These are phyloP conservation scores for Ceratobasidium sp. DNA, from an alignment of 1,284 basidiomycete species.

Conservation along the genomic window DNA sequence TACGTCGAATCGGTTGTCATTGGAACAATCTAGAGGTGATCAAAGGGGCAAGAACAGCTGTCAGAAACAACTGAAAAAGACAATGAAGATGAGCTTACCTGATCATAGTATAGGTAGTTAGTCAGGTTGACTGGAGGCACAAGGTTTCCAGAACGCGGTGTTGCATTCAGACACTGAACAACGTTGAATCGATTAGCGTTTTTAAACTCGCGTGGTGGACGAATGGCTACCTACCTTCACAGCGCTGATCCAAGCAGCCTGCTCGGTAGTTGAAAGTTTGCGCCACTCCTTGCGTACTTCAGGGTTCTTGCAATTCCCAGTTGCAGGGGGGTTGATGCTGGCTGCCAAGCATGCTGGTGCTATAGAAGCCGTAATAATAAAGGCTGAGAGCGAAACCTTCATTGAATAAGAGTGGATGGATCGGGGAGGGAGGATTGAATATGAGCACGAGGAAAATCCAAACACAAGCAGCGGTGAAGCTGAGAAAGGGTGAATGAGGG, in stretches of 20 bases:
- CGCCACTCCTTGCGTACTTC: slow-evolving; percentile 40
- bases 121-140: not conserved
- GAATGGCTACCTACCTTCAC: slow-evolving; percentile 25
- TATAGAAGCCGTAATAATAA: not conserved
- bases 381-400: not conserved
- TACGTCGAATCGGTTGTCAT: not conserved
- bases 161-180: not conserved
- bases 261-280: not conserved
- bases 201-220: too few species aligned
- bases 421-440: not conserved
- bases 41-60: not conserved
- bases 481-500: not conserved
- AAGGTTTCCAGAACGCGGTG: not conserved
- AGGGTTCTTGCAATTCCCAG: slow-evolving; percentile 28
- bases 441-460: not conserved
- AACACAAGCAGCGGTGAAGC: not conserved
- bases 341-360: not conserved
- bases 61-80: too few species aligned
- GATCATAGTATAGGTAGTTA: not conserved
- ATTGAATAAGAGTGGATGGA: not conserved
- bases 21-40: not conserved
- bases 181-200: not conserved
- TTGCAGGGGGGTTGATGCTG: not conserved
- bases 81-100: too few species aligned
- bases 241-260: slow-evolving; percentile 31